phyloP scores from a whole-genome alignment of 2,329 filamentous ascomycete species.

The Lachnellula subtilissima region DNA sequence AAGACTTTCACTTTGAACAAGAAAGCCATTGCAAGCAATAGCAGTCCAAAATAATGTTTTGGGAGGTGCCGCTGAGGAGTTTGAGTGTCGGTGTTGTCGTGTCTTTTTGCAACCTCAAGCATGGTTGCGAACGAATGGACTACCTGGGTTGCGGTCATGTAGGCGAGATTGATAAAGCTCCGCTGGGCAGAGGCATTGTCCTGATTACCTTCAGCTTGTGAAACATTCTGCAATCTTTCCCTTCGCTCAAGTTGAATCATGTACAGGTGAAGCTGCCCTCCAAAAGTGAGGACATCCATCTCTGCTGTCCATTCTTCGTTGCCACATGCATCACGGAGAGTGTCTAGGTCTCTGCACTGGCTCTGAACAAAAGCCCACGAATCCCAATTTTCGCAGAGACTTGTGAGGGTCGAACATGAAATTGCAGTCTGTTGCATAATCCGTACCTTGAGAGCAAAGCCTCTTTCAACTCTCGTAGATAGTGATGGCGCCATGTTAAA shows the following conservation, averaged over 20 bases:
- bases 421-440: background rate
- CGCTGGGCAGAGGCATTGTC: background rate
- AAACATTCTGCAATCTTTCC: background rate
- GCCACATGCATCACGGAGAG: background rate
- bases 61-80: constrained; percentile 2
- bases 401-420: background rate
- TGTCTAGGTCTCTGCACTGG: constrained; percentile 10
- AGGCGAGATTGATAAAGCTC: background rate
- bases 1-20: constrained; percentile 3
- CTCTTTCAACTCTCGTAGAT: background rate
- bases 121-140: background rate
- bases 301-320: constrained; percentile 8
- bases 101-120: background rate
- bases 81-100: background rate
- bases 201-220: background rate
- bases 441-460: background rate
- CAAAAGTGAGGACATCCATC: constrained; percentile 6
- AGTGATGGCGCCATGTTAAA: background rate
- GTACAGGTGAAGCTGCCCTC: constrained; percentile 9
- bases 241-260: constrained; percentile 6
- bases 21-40: constrained; percentile 5
- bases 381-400: constrained; percentile 1
- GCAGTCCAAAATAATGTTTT: constrained; percentile 8
- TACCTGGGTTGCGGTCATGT: background rate
- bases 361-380: constrained; percentile 1